Conservation (phyloP, 305 asterid genomes). For the Plantago lanceolata region DNA sequence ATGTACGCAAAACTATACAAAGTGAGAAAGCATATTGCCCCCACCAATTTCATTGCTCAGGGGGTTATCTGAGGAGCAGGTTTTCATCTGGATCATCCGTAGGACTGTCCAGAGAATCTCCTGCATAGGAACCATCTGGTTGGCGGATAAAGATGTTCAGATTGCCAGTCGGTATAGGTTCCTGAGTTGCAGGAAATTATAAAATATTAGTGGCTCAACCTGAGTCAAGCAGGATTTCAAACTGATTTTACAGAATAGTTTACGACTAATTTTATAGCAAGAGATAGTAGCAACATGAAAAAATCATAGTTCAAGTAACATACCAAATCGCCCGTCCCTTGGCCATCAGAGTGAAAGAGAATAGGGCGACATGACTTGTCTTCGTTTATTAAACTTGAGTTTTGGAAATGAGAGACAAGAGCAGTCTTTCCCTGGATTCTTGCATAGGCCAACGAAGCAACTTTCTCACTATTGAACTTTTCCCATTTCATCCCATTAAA, state of each 20-base stretch:
- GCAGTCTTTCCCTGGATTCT: conserved; percentile 91
- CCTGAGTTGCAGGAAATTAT: conserved; percentile 27
- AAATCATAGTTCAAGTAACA: no score
- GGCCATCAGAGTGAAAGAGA: conserved; percentile 70
- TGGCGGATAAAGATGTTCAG: conserved; percentile 52
- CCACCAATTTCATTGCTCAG: conserved; percentile 8
- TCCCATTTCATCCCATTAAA: conserved; percentile 99
- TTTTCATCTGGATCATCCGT: conserved; percentile 44
- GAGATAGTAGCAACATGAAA: not conserved
- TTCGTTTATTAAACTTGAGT: conserved; percentile 94
- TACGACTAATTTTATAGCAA: not conserved
- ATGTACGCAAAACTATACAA: conserved; percentile 43
- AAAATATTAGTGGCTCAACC: not conserved
- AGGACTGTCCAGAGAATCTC: conserved; percentile 60
- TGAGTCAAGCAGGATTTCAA: no score
- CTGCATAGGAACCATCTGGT: conserved; percentile 53
- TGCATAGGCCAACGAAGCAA: conserved; percentile 92
- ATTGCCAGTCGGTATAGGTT: conserved; percentile 40
- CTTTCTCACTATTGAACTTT: conserved; percentile 89
- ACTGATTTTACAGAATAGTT: no score
- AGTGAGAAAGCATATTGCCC: conserved; percentile 26
- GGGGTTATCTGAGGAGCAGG: conserved; percentile 19
- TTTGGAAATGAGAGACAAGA: conserved; percentile 82
- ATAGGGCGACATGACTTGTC: conserved; percentile 93
- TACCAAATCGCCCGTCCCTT: conserved; percentile 61